Evolutionary conservation across 2,329 filamentous ascomycete species (phyloP).

Genomic region (Aspergillus persii): DNA sequence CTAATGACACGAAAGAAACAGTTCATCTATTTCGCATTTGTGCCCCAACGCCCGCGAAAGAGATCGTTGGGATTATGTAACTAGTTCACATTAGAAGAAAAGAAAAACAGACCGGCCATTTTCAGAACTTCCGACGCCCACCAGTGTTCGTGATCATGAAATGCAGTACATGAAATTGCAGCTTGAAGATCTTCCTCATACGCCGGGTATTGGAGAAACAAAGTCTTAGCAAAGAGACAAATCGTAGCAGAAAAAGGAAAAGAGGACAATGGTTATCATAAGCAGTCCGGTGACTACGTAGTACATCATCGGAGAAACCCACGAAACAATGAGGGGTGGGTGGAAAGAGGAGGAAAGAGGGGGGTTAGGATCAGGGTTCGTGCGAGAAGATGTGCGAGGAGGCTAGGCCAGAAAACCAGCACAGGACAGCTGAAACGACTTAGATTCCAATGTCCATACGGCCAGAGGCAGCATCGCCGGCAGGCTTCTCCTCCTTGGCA

Average conservation of each 20-base stretch:
- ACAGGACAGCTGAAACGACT: constrained; percentile 9
- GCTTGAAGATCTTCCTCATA: constrained; percentile 23
- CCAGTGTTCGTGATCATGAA: constrained; percentile 25
- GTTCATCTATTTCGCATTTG: constrained; percentile 10
- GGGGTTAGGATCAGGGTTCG: background rate
- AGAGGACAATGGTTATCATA: background rate
- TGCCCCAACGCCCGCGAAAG: constrained; percentile 7
- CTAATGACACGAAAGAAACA: background rate
- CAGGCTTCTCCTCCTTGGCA: constrained; percentile 23
- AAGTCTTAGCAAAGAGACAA: background rate
- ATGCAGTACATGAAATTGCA: constrained; percentile 28
- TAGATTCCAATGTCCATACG: constrained; percentile 39
- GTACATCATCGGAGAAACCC: background rate
- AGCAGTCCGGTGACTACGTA: background rate
- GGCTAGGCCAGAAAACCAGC: background rate
- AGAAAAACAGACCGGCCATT: constrained; percentile 24
- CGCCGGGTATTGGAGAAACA: constrained; percentile 22
- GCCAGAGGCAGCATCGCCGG: constrained; percentile 31
- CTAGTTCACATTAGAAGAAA: constrained; percentile 24
- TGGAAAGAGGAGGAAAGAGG: background rate
- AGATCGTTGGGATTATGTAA: constrained; percentile 11
- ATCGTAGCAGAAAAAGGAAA: constrained; percentile 3
- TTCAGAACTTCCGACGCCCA: constrained; percentile 25
- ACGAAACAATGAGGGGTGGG: background rate
- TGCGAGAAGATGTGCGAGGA: background rate